Conservation (phyloP, 2,329 filamentous ascomycete species). For the Hypoxylon sp. region DNA sequence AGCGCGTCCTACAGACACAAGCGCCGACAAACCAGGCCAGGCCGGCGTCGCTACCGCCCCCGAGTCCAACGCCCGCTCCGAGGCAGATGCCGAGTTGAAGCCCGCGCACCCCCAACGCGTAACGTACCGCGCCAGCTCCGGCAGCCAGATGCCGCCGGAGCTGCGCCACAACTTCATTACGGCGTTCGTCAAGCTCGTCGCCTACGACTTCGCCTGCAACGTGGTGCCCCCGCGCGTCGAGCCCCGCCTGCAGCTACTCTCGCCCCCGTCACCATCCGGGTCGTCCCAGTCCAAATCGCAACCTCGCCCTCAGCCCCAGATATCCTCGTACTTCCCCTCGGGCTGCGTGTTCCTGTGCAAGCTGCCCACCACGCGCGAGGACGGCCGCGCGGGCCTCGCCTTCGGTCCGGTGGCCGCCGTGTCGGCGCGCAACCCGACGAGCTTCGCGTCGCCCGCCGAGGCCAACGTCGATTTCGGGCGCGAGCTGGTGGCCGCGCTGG, state of each 20-base stretch:
- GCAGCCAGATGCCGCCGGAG: constrained; percentile 68
- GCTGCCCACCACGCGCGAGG: constrained; percentile 68
- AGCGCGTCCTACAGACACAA: constrained; percentile 31
- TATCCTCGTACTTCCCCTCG: constrained; percentile 66
- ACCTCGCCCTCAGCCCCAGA: constrained; percentile 49
- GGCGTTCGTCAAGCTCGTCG: constrained; percentile 72
- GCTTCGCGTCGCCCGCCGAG: constrained; percentile 64
- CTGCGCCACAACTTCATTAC: constrained; percentile 67
- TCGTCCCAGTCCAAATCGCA: constrained; percentile 11
- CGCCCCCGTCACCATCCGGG: constrained; percentile 40
- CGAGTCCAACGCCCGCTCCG: constrained; percentile 37
- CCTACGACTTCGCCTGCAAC: constrained; percentile 75
- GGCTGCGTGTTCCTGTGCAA: constrained; percentile 71
- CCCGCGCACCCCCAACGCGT: constrained; percentile 38
- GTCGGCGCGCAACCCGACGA: constrained; percentile 66
- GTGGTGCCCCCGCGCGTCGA: constrained; percentile 67
- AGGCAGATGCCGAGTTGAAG: constrained; percentile 32
- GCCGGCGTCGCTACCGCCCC: constrained; percentile 30
- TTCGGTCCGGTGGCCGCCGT: constrained; percentile 72
- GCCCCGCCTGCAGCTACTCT: constrained; percentile 67
- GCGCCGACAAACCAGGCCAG: constrained; percentile 38
- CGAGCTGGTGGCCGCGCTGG: constrained; percentile 69
- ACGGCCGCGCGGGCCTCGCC: constrained; percentile 68
- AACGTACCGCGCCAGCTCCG: constrained; percentile 61
- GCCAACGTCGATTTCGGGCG: constrained; percentile 71